Evolutionary conservation across 345 rosid genomes (phyloP).

Genomic region (Gossypium ekmanianum): DNA sequence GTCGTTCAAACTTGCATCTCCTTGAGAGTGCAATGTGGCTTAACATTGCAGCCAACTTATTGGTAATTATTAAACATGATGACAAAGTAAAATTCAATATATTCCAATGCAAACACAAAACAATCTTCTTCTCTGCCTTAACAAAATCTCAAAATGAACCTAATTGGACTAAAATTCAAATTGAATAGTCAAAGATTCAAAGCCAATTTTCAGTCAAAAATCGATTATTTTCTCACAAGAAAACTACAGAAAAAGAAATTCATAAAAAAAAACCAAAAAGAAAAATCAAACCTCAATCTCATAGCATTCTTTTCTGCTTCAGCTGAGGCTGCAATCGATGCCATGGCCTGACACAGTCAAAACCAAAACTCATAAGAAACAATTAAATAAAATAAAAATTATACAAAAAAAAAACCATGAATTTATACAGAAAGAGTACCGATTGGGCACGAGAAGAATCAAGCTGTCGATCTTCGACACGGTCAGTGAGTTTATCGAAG

Average conservation of each 20-base stretch:
- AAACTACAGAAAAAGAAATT: background rate
- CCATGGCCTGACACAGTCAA: constrained; percentile 71
- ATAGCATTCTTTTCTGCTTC: constrained; percentile 84
- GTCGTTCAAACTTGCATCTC: no score
- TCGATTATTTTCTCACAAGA: background rate
- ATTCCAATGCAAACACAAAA: background rate
- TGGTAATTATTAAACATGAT: background rate
- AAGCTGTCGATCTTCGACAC: constrained; percentile 97
- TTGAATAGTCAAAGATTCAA: background rate
- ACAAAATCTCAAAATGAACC: background rate
- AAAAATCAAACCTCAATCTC: constrained; percentile 58
- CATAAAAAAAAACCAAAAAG: background rate
- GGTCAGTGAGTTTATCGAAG: constrained; percentile 95
- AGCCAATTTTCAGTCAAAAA: background rate
- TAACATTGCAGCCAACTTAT: background rate
- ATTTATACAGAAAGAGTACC: constrained; percentile 31
- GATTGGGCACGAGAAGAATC: constrained; percentile 89
- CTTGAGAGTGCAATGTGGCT: no score
- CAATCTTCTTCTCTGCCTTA: background rate
- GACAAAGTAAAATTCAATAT: background rate
- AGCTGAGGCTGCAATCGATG: constrained; percentile 80
- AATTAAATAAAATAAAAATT: background rate
- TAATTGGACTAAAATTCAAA: background rate
- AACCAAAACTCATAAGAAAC: background rate
- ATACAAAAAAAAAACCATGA: background rate